phyloP scores from a whole-genome alignment of 495 filamentous ascomycete species.

The Umbilicaria muhlenbergii region DNA sequence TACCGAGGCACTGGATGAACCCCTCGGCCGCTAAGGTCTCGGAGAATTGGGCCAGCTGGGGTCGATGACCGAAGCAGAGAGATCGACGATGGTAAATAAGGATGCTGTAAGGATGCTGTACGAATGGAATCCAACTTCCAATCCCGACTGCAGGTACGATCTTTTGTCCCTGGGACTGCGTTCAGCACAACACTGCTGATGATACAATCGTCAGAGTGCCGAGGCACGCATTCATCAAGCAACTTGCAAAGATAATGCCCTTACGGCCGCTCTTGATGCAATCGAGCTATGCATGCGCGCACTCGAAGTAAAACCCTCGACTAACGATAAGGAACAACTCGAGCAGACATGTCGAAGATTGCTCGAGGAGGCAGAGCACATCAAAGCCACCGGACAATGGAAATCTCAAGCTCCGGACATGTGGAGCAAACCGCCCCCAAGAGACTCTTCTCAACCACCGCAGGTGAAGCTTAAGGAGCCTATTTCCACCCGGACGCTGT shows the following conservation, averaged over 20 bases:
- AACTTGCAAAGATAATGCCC: slow-evolving; percentile 46
- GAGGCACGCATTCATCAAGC: slow-evolving; percentile 39
- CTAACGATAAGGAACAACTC: slow-evolving; percentile 41
- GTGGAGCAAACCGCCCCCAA: neutral
- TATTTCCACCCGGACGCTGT: slow-evolving; percentile 41
- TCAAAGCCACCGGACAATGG: slow-evolving; percentile 33
- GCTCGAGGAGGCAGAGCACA: slow-evolving; percentile 50
- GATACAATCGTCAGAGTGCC: slow-evolving; percentile 35
- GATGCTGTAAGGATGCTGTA: no score
- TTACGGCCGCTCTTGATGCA: slow-evolving; percentile 56
- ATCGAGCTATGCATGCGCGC: slow-evolving; percentile 69
- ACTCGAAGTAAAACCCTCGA: slow-evolving; percentile 31
- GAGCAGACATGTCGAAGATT: slow-evolving; percentile 50
- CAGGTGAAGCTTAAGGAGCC: slow-evolving; percentile 21
- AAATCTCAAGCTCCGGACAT: neutral
- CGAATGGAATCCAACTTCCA: no score
- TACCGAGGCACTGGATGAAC: no score
- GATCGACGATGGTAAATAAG: no score
- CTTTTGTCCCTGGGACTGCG: neutral
- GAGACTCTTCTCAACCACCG: slow-evolving; percentile 9
- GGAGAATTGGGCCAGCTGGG: no score
- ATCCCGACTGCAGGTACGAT: no score
- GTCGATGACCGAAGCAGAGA: no score
- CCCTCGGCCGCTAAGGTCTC: no score
- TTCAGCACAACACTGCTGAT: neutral